These are phyloP conservation scores for Russula ochroleuca DNA, from an alignment of 768 basidiomycete genomes.

Conservation along the genomic window DNA sequence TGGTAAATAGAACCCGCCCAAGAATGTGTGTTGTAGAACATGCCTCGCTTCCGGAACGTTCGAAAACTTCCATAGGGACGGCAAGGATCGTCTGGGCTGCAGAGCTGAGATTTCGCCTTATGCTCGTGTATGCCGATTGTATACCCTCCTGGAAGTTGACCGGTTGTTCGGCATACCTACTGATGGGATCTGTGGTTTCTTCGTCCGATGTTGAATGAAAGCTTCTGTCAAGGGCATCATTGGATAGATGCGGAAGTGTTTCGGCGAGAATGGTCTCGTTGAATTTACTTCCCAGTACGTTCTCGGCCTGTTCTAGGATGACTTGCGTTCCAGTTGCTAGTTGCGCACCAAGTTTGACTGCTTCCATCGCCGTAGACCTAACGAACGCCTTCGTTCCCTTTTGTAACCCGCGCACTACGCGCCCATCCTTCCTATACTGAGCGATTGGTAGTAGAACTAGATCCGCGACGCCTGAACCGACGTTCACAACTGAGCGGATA, in stretches of 20 bases:
- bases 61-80: slow-evolving; percentile 98
- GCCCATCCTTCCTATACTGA: slow-evolving; percentile 95
- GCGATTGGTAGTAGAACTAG: slow-evolving; percentile 93
- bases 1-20: slow-evolving; percentile 11
- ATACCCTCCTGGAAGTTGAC: slow-evolving; percentile 79
- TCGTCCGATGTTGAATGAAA: slow-evolving; percentile 41
- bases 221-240: slow-evolving; percentile 31
- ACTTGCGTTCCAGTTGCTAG: slow-evolving; percentile 97
- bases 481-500: slow-evolving; percentile 94
- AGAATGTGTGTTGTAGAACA: slow-evolving; percentile 29
- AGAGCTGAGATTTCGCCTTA: slow-evolving; percentile 81
- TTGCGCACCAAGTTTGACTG: slow-evolving; percentile 88
- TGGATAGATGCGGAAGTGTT: slow-evolving; percentile 44
- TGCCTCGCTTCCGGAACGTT: slow-evolving; percentile 88
- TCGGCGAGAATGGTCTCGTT: slow-evolving; percentile 62
- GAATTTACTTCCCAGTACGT: slow-evolving; percentile 78
- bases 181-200: slow-evolving; percentile 56
- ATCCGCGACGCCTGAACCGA: slow-evolving; percentile 95
- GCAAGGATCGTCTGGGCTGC: slow-evolving; percentile 98
- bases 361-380: slow-evolving; percentile 91
- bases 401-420: slow-evolving; percentile 88
- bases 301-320: slow-evolving; percentile 92
- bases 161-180: slow-evolving; percentile 92
- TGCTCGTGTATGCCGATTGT: slow-evolving; percentile 84
- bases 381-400: slow-evolving; percentile 92